phyloP scores from a whole-genome alignment of 2,329 filamentous ascomycete genomes.

The Nemania bipapillata region DNA sequence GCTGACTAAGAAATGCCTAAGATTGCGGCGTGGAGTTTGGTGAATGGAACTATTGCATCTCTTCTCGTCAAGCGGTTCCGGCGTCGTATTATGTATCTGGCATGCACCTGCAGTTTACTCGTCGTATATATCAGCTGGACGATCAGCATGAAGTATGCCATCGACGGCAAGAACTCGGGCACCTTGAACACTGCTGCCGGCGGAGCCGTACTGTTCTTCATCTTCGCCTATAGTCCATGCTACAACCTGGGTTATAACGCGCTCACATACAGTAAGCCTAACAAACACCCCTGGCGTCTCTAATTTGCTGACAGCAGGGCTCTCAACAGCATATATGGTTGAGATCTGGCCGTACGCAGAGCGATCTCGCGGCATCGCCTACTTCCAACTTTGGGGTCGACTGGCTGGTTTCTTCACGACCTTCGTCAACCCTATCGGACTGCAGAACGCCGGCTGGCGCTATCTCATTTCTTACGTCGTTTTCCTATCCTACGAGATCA shows the following conservation, averaged over 20 bases:
- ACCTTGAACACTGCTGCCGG: conserved; percentile 46
- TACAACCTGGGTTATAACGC: conserved; percentile 76
- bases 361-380: conserved; percentile 67
- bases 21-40: conserved; percentile 58
- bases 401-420: conserved; percentile 56
- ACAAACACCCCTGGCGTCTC: not conserved
- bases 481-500: conserved; percentile 57
- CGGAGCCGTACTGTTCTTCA: conserved; percentile 63
- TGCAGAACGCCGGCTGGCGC: conserved; percentile 55
- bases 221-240: conserved; percentile 67
- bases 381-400: conserved; percentile 66
- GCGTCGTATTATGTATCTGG: conserved; percentile 53
- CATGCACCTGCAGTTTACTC: conserved; percentile 58
- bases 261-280: conserved; percentile 67
- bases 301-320: conserved; percentile 8
- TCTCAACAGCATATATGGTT: conserved; percentile 60
- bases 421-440: conserved; percentile 59
- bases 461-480: conserved; percentile 59
- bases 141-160: conserved; percentile 57
- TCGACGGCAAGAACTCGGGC: conserved; percentile 50
- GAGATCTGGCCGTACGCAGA: conserved; percentile 68
- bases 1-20: conserved; percentile 10
- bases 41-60: conserved; percentile 57
- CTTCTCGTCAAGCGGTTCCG: conserved; percentile 55
- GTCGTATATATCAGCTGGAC: conserved; percentile 64